These are phyloP conservation scores for Colletotrichum cordylinicola DNA, from an alignment of 2,329 filamentous ascomycete species.

Conservation along the genomic window DNA sequence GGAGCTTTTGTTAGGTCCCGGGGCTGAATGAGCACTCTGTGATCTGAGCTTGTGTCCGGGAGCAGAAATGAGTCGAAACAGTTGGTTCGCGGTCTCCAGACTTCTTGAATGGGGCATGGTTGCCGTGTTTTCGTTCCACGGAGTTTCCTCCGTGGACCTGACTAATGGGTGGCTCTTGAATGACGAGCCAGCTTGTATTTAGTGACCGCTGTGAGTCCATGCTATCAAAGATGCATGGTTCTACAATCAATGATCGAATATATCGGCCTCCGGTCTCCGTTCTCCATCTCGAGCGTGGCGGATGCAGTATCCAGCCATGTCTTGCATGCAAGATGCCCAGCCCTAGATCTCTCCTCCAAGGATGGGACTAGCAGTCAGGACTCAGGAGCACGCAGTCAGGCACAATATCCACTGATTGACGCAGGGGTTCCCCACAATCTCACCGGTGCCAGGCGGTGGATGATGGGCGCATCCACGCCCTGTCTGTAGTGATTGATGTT, in stretches of 20 bases:
- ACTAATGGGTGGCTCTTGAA: not conserved
- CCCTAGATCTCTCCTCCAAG: not conserved
- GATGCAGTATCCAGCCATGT: not conserved
- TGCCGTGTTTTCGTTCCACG: not conserved
- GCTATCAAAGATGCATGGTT: not conserved
- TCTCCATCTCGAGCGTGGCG: not conserved
- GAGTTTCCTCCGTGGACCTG: too few species aligned
- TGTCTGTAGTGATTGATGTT: not conserved
- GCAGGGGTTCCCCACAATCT: not conserved
- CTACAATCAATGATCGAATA: not conserved
- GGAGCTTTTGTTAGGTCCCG: not conserved
- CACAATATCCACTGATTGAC: not conserved
- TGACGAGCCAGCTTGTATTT: not conserved
- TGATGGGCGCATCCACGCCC: not conserved
- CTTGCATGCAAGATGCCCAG: not conserved
- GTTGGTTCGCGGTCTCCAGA: not conserved
- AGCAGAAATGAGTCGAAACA: not conserved
- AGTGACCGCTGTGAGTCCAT: not conserved
- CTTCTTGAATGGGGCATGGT: not conserved
- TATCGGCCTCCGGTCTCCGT: not conserved
- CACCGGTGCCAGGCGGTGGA: not conserved
- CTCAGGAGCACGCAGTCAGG: not conserved
- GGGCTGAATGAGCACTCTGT: not conserved
- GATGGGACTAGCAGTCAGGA: not conserved
- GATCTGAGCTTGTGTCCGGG: not conserved